Percentiles rank a stretch among this genome's conserved stretches.
These are phyloP conservation scores for Russula abietina DNA, from an alignment of 768 basidiomycete species.

Conservation along the genomic window DNA sequence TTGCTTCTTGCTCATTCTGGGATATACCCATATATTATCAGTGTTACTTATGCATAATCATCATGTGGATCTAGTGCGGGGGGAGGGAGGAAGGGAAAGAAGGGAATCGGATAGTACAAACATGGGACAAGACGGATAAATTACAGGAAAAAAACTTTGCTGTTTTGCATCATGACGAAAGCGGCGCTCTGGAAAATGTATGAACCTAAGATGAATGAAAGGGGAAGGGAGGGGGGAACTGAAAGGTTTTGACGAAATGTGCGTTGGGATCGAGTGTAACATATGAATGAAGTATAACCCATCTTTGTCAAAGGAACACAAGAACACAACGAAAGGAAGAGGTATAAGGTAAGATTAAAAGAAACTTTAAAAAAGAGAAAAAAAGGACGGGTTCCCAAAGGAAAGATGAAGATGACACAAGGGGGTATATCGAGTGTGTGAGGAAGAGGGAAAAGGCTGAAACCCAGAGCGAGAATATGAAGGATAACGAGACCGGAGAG, in stretches of 20 bases:
- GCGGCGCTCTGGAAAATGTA: not conserved
- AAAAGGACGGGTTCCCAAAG: too few relatives aligned
- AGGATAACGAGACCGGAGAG: not conserved
- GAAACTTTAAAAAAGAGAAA: not conserved
- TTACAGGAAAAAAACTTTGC: not conserved
- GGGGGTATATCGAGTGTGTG: not conserved
- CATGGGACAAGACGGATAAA: conserved; percentile 5
- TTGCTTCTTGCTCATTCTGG: not conserved
- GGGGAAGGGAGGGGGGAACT: not conserved
- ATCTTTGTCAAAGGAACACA: not conserved
- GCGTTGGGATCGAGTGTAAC: not conserved
- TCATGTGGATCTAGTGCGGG: conserved; percentile 16
- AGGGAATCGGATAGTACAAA: not conserved
- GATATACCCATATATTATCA: not conserved
- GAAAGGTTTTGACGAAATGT: not conserved
- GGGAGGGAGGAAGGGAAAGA: not conserved
- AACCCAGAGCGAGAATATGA: not conserved
- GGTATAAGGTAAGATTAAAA: not conserved
- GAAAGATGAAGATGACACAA: too few relatives aligned
- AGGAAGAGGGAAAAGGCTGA: too few relatives aligned
- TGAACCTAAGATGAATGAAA: not conserved
- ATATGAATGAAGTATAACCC: conserved; percentile 7
- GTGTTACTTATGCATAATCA: not conserved
- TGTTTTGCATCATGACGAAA: conserved; percentile 3
- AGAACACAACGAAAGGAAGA: not conserved